These are phyloP conservation scores for Boletus barrowsii DNA, from an alignment of 768 basidiomycete species.

Conservation along the genomic window DNA sequence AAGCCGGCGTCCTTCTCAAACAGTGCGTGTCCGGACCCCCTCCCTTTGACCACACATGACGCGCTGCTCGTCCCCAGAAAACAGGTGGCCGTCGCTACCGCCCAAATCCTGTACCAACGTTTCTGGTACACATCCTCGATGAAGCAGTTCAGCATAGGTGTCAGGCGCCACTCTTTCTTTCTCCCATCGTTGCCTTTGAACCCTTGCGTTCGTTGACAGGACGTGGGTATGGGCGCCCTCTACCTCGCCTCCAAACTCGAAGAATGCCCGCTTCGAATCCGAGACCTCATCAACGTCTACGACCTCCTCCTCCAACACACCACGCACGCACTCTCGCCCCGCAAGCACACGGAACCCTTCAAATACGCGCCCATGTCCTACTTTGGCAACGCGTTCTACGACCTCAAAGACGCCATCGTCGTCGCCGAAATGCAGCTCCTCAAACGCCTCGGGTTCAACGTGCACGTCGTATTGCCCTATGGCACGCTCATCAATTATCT, in stretches of 20 bases:
- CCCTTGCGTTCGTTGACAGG: conserved; percentile 42
- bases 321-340: conserved; percentile 43
- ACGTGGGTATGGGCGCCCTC: conserved; percentile 85
- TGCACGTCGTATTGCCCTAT: conserved; percentile 90
- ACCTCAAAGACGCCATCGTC: conserved; percentile 90
- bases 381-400: conserved; percentile 87
- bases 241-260: conserved; percentile 89
- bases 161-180: conserved; percentile 40
- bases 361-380: conserved; percentile 85
- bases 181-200: conserved; percentile 2
- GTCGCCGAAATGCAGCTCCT: conserved; percentile 97
- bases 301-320: conserved; percentile 82
- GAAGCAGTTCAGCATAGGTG: conserved; percentile 91
- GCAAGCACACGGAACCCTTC: conserved; percentile 38
- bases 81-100: conserved; percentile 95
- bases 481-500: conserved; percentile 94
- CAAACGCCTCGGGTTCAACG: conserved; percentile 94
- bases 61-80: conserved; percentile 49
- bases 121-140: conserved; percentile 97
- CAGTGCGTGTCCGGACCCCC: conserved; percentile 53
- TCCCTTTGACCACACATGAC: conserved; percentile 7
- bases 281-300: conserved; percentile 93
- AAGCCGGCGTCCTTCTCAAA: conserved; percentile 87
- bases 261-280: conserved; percentile 87
- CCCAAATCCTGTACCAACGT: conserved; percentile 92